Evolutionary conservation across 768 basidiomycete species (phyloP).

Genomic region (Lactarius sp.): DNA sequence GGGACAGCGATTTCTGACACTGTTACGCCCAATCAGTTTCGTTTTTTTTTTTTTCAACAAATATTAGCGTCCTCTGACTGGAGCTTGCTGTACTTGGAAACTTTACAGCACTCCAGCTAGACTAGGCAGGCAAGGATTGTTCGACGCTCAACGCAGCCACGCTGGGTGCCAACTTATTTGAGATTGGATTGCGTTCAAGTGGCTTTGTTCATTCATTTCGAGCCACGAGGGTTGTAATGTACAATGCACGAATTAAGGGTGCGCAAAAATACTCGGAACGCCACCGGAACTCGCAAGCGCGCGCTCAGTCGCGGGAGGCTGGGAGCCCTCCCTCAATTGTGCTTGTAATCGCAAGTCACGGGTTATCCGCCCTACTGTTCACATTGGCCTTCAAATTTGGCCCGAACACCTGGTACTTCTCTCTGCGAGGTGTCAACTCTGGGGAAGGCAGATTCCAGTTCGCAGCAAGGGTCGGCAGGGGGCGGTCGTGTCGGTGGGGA

Average conservation of each 20-base stretch:
- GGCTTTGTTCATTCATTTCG: conserved; percentile 73
- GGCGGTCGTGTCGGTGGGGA: conserved; percentile 76
- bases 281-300: conserved; percentile 41
- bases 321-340: conserved; percentile 44
- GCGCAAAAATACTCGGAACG: conserved; percentile 71
- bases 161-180: no score
- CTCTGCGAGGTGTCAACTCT: conserved; percentile 33
- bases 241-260: conserved; percentile 56
- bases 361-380: conserved; percentile 55
- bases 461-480: conserved; percentile 85
- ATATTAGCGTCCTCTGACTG: no score
- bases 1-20: no score
- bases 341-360: conserved; percentile 70
- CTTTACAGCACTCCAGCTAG: no score
- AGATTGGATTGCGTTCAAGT: conserved; percentile 75
- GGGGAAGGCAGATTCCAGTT: conserved; percentile 39
- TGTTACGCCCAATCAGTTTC: no score
- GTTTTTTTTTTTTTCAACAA: no score
- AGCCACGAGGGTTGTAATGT: no score
- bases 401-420: conserved; percentile 33
- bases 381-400: conserved; percentile 71
- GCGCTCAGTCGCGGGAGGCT: conserved; percentile 48
- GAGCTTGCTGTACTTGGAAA: no score
- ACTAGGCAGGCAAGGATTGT: no score
- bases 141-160: no score